Base-by-base conservation (phyloP, 2,329 filamentous ascomycete genomes). In the Dryadomyces quercivorus region DNA sequence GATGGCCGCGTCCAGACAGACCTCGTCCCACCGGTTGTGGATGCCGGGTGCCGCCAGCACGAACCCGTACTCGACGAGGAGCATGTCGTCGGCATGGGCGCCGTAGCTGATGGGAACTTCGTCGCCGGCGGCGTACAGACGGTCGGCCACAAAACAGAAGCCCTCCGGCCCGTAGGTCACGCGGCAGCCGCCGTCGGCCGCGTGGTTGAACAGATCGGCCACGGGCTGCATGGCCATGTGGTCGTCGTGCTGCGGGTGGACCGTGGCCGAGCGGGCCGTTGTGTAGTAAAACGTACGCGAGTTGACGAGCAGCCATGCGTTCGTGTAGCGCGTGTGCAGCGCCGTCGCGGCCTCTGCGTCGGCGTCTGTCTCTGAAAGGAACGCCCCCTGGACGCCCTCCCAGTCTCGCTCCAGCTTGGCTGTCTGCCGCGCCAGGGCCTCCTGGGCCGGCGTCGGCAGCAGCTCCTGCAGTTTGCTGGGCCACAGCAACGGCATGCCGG, bases 71-170 rank as follows among this genome's bases (percentile, higher is more conserved):
- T 89, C 85, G 1, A 80, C 75, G 1, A 89, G 75, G n/a, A 89
- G 69, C 60, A 85, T 84, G 63, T 89, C 85, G 60, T 87, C 86
- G 40, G 76, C 76, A 63, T 89, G 85, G 1, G 75, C 66, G 6
- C 86, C 86, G 61, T 90, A 90, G 22, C 77, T 80, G 34, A 86
- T 79, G 60, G 77, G 79, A 2, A 90, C 69, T 67, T 90, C 85
- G 34, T 84, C 78, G n/a, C 80, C 81, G 1, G 66, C 61, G 1
- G 64, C 64, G 62, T 84, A 82, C 1, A 68, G 63, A 2, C 69
- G 66, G 54, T 75, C 68, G 9, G 80, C 74, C 18, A 68, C 73
- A 50, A 86, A 72, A 20, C 71, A 72, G 66, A 82, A 86, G 15
- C 75, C 77, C 2, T 68, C 64, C 0, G 67, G 59, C 50, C 73